Evolutionary conservation across 148 eudicot genomes (phyloP).

Genomic region (Rhododendron williamsianum): DNA sequence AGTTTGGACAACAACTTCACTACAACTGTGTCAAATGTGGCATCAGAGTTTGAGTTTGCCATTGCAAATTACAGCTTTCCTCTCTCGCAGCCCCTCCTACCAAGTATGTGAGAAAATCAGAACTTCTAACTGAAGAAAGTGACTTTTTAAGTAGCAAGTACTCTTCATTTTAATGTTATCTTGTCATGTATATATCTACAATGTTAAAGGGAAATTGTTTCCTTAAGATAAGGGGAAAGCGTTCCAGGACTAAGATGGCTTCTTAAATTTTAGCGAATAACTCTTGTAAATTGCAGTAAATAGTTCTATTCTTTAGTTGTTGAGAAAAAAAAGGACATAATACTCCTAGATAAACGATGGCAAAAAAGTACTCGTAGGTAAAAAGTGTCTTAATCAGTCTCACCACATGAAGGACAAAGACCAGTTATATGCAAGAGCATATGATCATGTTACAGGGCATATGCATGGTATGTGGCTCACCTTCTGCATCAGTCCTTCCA

Average conservation of each 20-base stretch:
- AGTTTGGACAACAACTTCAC: neutral
- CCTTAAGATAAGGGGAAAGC: too few relatives aligned
- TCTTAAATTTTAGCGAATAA: too few relatives aligned
- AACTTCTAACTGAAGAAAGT: neutral
- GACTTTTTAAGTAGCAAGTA: neutral
- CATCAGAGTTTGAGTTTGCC: neutral
- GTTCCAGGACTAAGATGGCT: too few relatives aligned
- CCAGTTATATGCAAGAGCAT: neutral
- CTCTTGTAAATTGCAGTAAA: too few relatives aligned
- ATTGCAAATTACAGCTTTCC: neutral
- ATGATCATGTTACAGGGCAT: neutral
- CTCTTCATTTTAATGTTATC: neutral
- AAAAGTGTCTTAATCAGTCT: neutral
- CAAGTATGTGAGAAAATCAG: neutral
- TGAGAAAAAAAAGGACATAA: too few relatives aligned
- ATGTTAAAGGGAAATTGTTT: too few relatives aligned
- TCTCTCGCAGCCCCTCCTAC: neutral
- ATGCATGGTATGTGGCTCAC: constrained; percentile 30
- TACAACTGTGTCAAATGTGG: neutral
- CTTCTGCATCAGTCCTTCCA: constrained; percentile 56
- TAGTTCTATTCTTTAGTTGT: too few relatives aligned
- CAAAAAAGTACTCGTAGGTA: too few relatives aligned
- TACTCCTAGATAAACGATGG: too few relatives aligned
- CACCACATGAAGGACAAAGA: neutral
- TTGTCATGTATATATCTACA: too few relatives aligned